Percentiles rank a stretch among this genome's conserved stretches.
phyloP scores from a whole-genome alignment of 2,329 filamentous ascomycete species.

The Stagonosporopsis chrysanthemi region DNA sequence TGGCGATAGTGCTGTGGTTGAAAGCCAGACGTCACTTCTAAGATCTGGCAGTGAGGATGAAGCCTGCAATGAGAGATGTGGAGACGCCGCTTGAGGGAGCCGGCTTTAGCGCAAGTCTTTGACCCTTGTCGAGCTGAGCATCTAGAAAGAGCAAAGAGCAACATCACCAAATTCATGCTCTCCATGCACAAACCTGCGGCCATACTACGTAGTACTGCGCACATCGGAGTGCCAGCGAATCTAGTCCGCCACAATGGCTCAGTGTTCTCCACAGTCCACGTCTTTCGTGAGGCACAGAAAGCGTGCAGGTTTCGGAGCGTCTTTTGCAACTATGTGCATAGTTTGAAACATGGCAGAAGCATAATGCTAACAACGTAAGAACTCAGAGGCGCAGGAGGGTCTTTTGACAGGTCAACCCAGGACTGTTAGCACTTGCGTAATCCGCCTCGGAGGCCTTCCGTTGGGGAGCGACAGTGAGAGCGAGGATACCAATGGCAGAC shows the following conservation, averaged over 20 bases:
- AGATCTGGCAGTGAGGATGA: slow-evolving; percentile 21
- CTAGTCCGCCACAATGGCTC: slow-evolving; percentile 37
- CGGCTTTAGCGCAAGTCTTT: slow-evolving; percentile 27
- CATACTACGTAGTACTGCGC: slow-evolving; percentile 1
- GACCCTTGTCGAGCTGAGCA: slow-evolving; percentile 46
- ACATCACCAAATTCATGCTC: slow-evolving; percentile 32
- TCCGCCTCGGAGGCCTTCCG: slow-evolving; percentile 8
- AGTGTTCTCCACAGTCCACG: slow-evolving; percentile 21
- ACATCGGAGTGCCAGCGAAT: slow-evolving; percentile 28
- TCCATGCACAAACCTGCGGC: slow-evolving; percentile 26
- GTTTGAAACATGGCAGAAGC: slow-evolving; percentile 44
- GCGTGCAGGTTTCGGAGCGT: slow-evolving; percentile 19
- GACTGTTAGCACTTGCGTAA: slow-evolving; percentile 18
- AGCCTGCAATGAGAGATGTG: slow-evolving; percentile 17
- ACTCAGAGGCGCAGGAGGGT: not conserved
- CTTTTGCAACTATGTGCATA: slow-evolving; percentile 30
- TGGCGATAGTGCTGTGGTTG: slow-evolving; percentile 24
- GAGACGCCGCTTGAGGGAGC: slow-evolving; percentile 27
- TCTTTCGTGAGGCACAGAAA: slow-evolving; percentile 44
- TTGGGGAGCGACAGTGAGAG: slow-evolving; percentile 1
- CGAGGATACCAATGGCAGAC: slow-evolving; percentile 35
- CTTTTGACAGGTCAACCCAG: slow-evolving; percentile 10
- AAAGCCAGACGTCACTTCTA: slow-evolving; percentile 16
- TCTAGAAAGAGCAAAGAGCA: slow-evolving; percentile 23
- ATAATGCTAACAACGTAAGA: slow-evolving; percentile 40